Conservation (phyloP, 495 filamentous ascomycete species). For the Pseudoneurospora amorphoporcata region DNA sequence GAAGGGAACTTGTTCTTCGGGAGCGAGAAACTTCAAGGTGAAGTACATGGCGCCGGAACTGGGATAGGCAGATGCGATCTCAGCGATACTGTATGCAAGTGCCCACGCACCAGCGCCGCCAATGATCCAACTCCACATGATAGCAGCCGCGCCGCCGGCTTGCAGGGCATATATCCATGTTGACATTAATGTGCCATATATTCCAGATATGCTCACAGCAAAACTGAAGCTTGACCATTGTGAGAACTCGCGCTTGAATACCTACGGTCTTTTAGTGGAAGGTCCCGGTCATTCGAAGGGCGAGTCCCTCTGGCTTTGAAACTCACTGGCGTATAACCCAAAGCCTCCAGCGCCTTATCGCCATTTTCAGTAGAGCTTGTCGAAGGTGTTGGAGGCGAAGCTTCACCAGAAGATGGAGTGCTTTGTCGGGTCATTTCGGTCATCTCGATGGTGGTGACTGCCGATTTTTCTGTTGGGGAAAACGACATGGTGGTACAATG, state of each 20-base stretch:
- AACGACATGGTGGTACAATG: not conserved
- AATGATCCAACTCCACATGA: conserved; percentile 57
- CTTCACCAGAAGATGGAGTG: not conserved
- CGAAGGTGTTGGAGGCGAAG: not conserved
- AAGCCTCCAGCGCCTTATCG: conserved; percentile 22
- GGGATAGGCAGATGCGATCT: conserved; percentile 49
- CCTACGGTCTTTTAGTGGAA: conserved; percentile 15
- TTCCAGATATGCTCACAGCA: conserved; percentile 50
- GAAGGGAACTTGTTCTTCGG: conserved; percentile 30
- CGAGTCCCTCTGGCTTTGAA: not conserved
- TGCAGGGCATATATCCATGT: conserved; percentile 50
- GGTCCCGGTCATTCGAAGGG: not conserved
- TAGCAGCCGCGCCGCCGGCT: conserved; percentile 49
- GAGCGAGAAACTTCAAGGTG: conserved; percentile 34
- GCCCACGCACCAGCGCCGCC: conserved; percentile 54
- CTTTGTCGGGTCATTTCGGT: not conserved
- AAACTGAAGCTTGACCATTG: conserved; percentile 54
- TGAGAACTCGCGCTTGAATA: conserved; percentile 56
- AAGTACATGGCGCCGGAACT: conserved; percentile 47
- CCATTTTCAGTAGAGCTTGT: conserved; percentile 12
- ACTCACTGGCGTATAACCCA: conserved; percentile 24
- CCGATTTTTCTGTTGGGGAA: not conserved
- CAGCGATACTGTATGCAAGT: conserved; percentile 48
- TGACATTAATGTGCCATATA: conserved; percentile 51
- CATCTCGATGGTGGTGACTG: not conserved